A percentile compares a stretch with the other conserved stretches of the same genome.
phyloP scores from a whole-genome alignment of 148 eudicot species.

The Limonium bicolor region DNA sequence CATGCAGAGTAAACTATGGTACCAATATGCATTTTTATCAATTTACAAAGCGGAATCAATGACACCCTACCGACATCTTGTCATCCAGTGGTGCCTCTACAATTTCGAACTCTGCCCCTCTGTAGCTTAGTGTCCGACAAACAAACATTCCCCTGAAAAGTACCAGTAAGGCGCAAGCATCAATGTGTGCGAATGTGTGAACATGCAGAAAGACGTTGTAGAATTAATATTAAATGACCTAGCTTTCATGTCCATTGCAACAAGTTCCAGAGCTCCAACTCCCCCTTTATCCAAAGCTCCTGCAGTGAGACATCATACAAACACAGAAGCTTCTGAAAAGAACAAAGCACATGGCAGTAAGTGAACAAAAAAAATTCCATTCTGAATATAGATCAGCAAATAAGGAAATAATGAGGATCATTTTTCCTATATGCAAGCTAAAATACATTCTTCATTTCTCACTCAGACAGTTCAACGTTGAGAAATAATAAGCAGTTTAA shows the following conservation, averaged over 20 bases:
- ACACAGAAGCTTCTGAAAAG: too few relatives aligned
- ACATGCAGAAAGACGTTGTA: conserved; percentile 13
- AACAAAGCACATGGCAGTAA: too few relatives aligned
- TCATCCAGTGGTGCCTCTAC: conserved; percentile 79
- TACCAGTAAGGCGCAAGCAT: background rate
- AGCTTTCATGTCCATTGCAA: conserved; percentile 99
- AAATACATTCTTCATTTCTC: too few relatives aligned
- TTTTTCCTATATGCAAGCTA: too few relatives aligned
- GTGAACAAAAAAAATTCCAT: too few relatives aligned
- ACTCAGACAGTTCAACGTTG: too few relatives aligned
- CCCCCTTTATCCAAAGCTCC: conserved; percentile 96
- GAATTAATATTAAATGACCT: conserved; percentile 50
- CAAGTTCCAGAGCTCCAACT: conserved; percentile 97
- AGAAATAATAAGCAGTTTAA: too few relatives aligned
- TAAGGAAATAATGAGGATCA: too few relatives aligned
- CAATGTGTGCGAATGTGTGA: conserved; percentile 1
- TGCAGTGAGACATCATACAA: conserved; percentile 9
- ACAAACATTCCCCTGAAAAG: conserved; percentile 88
- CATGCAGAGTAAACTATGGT: too few relatives aligned
- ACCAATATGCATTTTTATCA: too few relatives aligned
- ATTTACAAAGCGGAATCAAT: too few relatives aligned
- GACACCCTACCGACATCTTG: conserved; percentile 79
- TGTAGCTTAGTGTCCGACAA: conserved; percentile 92
- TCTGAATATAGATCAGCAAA: too few relatives aligned
- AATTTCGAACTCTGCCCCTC: conserved; percentile 93